Evolutionary conservation across 805 yeast genomes (phyloP).

Genomic region (Teunomyces funiuensis): DNA sequence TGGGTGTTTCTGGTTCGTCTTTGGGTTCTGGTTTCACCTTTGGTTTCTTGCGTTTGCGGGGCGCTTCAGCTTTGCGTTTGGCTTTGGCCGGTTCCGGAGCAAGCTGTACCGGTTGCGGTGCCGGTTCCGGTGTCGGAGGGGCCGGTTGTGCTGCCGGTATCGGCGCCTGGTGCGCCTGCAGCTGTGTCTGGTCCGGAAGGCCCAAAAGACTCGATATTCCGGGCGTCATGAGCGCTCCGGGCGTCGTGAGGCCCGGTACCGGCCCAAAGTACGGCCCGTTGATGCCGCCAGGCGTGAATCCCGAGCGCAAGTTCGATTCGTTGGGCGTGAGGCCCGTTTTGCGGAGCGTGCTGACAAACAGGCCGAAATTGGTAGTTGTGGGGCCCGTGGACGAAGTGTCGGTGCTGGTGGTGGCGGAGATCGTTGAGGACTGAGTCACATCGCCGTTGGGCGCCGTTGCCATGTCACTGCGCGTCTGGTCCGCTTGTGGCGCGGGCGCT

Average conservation of each 20-base stretch:
- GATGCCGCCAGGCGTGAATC: conserved; percentile 61
- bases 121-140: conserved; percentile 6
- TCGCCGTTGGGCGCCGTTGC: too few species aligned
- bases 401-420: background rate
- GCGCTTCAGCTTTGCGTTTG: conserved; percentile 8
- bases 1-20: conserved; percentile 1
- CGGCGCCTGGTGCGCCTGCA: conserved; percentile 1
- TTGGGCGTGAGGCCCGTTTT: conserved; percentile 73
- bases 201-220: conserved; percentile 41
- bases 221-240: conserved; percentile 47
- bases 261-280: conserved; percentile 32
- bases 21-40: background rate
- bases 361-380: conserved; percentile 19
- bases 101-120: too few species aligned
- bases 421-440: too few species aligned
- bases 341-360: conserved; percentile 30
- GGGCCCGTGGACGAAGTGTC: background rate
- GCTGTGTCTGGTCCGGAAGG: conserved; percentile 7
- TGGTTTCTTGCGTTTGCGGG: conserved; percentile 9
- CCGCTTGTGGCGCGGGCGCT: too few species aligned
- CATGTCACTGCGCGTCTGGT: too few species aligned
- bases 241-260: conserved; percentile 39
- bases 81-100: conserved; percentile 9
- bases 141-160: conserved; percentile 13
- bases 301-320: conserved; percentile 70